Evolutionary conservation across 2,329 filamentous ascomycete species (phyloP), one percentile per base, ranked within the genome.

Genomic region (Ampelomyces quisqualis): DNA sequence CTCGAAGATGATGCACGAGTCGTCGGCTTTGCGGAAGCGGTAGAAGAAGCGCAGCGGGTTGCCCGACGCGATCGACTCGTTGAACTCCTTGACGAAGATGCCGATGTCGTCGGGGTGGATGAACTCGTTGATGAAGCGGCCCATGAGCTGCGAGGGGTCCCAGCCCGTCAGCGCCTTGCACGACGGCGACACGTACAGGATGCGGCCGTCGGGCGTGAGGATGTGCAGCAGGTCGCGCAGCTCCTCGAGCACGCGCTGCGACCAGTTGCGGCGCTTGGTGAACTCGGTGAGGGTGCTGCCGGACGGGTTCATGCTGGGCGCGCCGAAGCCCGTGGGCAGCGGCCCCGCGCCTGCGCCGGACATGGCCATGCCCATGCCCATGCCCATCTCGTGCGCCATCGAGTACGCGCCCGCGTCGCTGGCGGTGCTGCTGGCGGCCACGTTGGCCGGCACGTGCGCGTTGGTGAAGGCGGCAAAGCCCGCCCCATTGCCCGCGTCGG

Each of bases 171-270:
- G 75, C 3, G 71, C 62, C 49, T 82, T 80, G 55, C 86, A 81
- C 43, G 86, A 93, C 1, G 88, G 86, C 23, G 90, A 95, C n/a
- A 86, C 82, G 63, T 93, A 95, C 44, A 87, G 79, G 56, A 97
- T 85, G 51, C 86, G 82, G 24, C 90, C 89, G 57, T 93, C 84
- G 17, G 88, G 81, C 32, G 89, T 90, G 36, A 97, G 79, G 44
- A 97, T 90, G 63, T 95, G 84, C 40, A 95, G 71, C 55, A 96
- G 81, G 68, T 96, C 91, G 62, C 85, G 87, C 55, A 97, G 75
- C 73, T 95, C 90, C 67, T 94, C 88, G 17, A 96, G 80, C 9
- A 95, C 85, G 52, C 88, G 85, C 64, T 90, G 87, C 11, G 88
- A 86, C 91, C 91, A 96, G 64, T 93, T 84, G 47, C 78, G 71